Percentiles rank a stretch among this genome's conserved stretches.
phyloP scores from a whole-genome alignment of 1,284 basidiomycete genomes.

The Cutaneotrichosporon spelunceum region DNA sequence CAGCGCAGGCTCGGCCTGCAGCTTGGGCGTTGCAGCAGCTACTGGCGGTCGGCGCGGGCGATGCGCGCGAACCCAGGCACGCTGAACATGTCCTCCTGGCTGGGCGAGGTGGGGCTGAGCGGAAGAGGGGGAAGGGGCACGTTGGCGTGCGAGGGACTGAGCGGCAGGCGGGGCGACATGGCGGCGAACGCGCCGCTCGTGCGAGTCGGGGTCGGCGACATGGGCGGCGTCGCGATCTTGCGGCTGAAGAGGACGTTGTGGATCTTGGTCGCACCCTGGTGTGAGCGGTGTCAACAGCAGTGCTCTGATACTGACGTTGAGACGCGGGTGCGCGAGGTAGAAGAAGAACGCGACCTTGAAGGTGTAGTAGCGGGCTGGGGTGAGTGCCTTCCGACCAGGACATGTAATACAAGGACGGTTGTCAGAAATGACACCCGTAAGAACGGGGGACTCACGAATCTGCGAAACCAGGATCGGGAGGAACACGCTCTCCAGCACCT shows the following conservation, averaged over 20 bases:
- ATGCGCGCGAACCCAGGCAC: not conserved
- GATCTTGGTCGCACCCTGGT: conserved; percentile 35
- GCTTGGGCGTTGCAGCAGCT: too few relatives aligned
- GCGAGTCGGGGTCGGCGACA: not conserved
- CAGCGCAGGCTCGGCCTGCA: too few relatives aligned
- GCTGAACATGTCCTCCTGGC: not conserved
- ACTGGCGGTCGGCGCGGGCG: not conserved
- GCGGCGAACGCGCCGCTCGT: not conserved
- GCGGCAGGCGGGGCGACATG: not conserved
- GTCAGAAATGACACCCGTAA: too few relatives aligned
- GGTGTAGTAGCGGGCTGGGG: conserved; percentile 44
- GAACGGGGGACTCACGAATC: conserved; percentile 19
- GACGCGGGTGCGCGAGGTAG: conserved; percentile 43
- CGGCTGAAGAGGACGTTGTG: conserved; percentile 28
- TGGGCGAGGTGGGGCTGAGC: not conserved
- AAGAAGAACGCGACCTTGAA: conserved; percentile 41
- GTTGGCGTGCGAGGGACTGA: too few relatives aligned
- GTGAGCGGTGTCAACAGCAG: too few relatives aligned
- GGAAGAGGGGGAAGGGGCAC: not conserved
- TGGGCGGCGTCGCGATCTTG: not conserved
- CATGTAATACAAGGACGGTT: too few relatives aligned
- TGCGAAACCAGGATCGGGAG: conserved; percentile 5
- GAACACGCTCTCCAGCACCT: conserved; percentile 39
- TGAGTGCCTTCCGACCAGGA: not conserved
- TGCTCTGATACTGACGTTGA: not conserved